Evolutionary conservation across 1,139 yeast genomes (phyloP).

Genomic region (Zygoascus meyerae): DNA sequence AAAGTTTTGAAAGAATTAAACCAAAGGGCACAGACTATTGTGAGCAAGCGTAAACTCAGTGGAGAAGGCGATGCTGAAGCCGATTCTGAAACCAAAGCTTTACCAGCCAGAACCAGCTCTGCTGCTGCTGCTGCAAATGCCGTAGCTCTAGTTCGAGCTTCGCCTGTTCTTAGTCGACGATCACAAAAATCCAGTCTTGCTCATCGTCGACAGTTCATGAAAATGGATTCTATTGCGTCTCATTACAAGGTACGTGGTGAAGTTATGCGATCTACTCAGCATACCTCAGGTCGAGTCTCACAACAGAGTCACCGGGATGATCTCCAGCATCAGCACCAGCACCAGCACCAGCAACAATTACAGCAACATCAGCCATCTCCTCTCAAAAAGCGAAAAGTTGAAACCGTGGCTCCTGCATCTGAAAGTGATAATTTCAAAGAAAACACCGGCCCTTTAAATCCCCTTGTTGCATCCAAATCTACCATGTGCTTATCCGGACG

Average conservation of each 20-base stretch:
- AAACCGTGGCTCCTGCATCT: too few relatives aligned
- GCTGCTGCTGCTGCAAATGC: constrained; percentile 16
- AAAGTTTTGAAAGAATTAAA: constrained; percentile 33
- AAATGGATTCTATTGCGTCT: constrained; percentile 28
- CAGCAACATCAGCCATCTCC: constrained; percentile 1
- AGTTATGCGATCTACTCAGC: background rate
- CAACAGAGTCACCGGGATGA: background rate
- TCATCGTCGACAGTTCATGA: constrained; percentile 28
- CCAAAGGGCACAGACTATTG: constrained; percentile 28
- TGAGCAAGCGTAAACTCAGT: constrained; percentile 4
- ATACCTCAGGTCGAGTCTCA: background rate
- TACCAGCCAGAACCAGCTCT: background rate
- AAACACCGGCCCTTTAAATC: too few relatives aligned
- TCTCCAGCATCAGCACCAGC: background rate
- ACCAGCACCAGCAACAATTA: background rate
- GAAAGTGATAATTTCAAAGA: too few relatives aligned
- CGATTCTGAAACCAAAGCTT: background rate
- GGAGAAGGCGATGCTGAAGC: constrained; percentile 1
- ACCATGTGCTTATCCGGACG: too few relatives aligned
- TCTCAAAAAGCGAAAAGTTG: background rate
- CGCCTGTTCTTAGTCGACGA: constrained; percentile 15
- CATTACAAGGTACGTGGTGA: constrained; percentile 21
- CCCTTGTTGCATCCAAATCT: too few relatives aligned
- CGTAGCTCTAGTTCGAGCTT: constrained; percentile 15
- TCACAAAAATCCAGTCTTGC: constrained; percentile 19